These are phyloP conservation scores for Pecoramyces ruminantium DNA, from an alignment of 192 early-diverging fungal genomes.

Conservation along the genomic window DNA sequence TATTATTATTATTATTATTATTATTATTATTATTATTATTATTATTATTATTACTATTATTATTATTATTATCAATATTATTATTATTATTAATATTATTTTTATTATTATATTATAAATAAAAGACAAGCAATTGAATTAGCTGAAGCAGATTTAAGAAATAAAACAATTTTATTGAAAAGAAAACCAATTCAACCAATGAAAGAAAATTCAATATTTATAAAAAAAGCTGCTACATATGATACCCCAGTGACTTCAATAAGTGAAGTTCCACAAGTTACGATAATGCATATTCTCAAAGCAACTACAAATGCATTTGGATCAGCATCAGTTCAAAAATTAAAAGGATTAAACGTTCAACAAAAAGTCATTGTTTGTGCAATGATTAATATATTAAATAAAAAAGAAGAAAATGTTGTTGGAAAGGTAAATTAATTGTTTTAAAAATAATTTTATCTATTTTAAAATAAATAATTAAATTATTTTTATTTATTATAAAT, in stretches of 20 bases:
- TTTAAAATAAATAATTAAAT: slow-evolving; percentile 21
- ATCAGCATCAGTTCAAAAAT: slow-evolving; percentile 31
- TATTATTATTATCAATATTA: too few relatives aligned
- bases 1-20: too few relatives aligned
- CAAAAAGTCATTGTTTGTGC: slow-evolving; percentile 60
- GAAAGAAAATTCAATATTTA: slow-evolving; percentile 4
- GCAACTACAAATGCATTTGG: slow-evolving; percentile 47
- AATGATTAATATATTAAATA: slow-evolving; percentile 17
- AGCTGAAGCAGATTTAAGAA: slow-evolving; percentile 48
- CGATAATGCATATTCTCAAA: slow-evolving; percentile 57
- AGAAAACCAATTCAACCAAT: neutral
- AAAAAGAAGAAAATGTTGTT: neutral
- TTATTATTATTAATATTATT: too few relatives aligned
- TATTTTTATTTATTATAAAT: slow-evolving; percentile 10
- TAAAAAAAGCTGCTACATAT: slow-evolving; percentile 5
- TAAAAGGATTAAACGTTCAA: slow-evolving; percentile 58
- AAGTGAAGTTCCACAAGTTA: slow-evolving; percentile 23
- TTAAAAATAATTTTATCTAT: too few relatives aligned
- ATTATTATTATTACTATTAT: too few relatives aligned
- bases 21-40: too few relatives aligned
- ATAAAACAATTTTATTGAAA: slow-evolving; percentile 17
- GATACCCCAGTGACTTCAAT: slow-evolving; percentile 20
- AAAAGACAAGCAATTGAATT: slow-evolving; percentile 67
- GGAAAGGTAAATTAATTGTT: neutral
- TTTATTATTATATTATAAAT: too few relatives aligned